Evolutionary conservation across 2,329 filamentous ascomycete species (phyloP).

Genomic region (Colletotrichum destructivum): DNA sequence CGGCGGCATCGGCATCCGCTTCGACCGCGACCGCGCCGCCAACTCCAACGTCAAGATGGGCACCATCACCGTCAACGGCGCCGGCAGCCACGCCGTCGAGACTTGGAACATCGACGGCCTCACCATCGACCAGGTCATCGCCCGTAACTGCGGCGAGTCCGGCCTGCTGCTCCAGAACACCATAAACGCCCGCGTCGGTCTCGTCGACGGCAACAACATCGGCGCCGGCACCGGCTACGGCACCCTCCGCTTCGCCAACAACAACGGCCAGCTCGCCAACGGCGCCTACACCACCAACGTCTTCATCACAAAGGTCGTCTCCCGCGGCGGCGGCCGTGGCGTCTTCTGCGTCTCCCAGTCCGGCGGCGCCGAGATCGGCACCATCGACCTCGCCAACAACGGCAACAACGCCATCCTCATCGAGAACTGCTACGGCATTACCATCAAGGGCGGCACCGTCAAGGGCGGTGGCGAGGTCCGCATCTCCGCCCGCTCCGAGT

Average conservation of each 20-base stretch:
- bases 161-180: slow-evolving; percentile 70
- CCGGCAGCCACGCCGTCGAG: slow-evolving; percentile 70
- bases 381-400: slow-evolving; percentile 66
- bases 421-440: slow-evolving; percentile 72
- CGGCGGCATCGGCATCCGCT: slow-evolving; percentile 69
- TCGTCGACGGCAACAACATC: slow-evolving; percentile 71
- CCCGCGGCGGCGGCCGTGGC: slow-evolving; percentile 70
- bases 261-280: slow-evolving; percentile 65
- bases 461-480: slow-evolving; percentile 70
- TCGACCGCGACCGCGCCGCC: slow-evolving; percentile 67
- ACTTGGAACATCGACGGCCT: slow-evolving; percentile 73
- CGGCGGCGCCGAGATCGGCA: slow-evolving; percentile 65
- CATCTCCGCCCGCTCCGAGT: slow-evolving; percentile 66
- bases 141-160: slow-evolving; percentile 68
- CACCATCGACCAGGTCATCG: slow-evolving; percentile 66
- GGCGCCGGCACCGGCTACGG: slow-evolving; percentile 68
- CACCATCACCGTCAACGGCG: slow-evolving; percentile 65
- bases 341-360: slow-evolving; percentile 72
- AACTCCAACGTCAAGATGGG: slow-evolving; percentile 70
- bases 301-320: slow-evolving; percentile 66
- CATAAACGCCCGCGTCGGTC: slow-evolving; percentile 65
- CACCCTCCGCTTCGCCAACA: slow-evolving; percentile 71
- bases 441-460: slow-evolving; percentile 65
- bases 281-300: slow-evolving; percentile 68
- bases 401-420: slow-evolving; percentile 71